Evolutionary conservation across 495 filamentous ascomycete species (phyloP), one percentile per base, ranked within the genome.

Genomic region (Penicillium cosmopolitanum): DNA sequence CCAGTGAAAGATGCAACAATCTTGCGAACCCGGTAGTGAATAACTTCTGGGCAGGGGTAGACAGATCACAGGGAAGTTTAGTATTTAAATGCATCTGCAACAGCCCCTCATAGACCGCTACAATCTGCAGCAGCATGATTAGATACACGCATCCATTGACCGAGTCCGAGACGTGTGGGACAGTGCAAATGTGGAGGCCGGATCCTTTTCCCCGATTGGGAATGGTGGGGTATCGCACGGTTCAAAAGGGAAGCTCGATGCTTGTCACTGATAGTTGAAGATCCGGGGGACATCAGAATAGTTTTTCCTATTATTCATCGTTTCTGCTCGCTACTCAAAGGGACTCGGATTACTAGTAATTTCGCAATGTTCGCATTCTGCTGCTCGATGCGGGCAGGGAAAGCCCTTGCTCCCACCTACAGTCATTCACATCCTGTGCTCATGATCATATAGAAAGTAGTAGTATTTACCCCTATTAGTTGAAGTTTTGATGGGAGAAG

Each of bases 131-230:
- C 16, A 9, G 5, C 19, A 33, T 54, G 53, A 61, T 61, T 64
- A 60, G 67, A 65, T 69, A 65, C 58, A 56, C 23, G 50, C 13
- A 19, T 13, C 55, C 43, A 13, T 8, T 19, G 35, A 28, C 28
- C 5, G 16, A 59, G 46, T 48, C 21, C 46, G 46, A 48, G 46
- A 13, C 7, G 21, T 28, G 46, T 28, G 21, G 46, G 11, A 48
- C 46, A 48, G 5, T 23, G 21, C 46, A 48, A 28, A 48, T 66
- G 64, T 56, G 65, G 67, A 61, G 65, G 48, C 54, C 70, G 72
- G 70, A 75, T 75, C 63, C 21, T 23, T 53, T 62, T 36, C 0
- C 70, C 64, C 16, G 42, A 65, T 66, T 21, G 4, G 62, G 72
- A 36, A 54, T 75, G 73, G 72, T 57, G 62, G 12, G 46, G 46